phyloP scores from a whole-genome alignment of 2,329 filamentous ascomycete genomes.

The Pestalotiopsis sp. region DNA sequence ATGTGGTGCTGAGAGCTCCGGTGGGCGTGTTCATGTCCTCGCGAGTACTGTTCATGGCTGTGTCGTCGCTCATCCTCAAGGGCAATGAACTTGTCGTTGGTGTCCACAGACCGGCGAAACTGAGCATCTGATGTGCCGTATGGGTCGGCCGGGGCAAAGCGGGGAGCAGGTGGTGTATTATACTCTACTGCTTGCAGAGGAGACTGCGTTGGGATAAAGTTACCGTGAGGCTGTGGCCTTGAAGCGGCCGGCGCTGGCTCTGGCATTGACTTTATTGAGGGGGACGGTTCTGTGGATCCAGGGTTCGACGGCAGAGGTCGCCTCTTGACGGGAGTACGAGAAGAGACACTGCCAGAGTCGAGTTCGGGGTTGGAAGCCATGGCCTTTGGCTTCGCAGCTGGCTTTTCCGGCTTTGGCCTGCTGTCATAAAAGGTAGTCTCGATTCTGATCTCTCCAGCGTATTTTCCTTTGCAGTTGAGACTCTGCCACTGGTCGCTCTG shows the following conservation, averaged over 20 bases:
- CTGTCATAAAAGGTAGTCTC: slow-evolving; percentile 97
- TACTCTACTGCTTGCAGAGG: slow-evolving; percentile 58
- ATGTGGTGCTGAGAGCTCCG: slow-evolving; percentile 23
- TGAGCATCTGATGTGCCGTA: slow-evolving; percentile 36
- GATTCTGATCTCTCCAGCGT: slow-evolving; percentile 90
- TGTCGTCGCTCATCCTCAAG: slow-evolving; percentile 35
- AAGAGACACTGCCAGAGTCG: slow-evolving; percentile 27
- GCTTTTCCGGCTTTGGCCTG: slow-evolving; percentile 78
- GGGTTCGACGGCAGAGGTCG: slow-evolving; percentile 84
- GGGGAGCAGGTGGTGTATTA: slow-evolving; percentile 39
- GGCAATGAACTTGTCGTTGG: slow-evolving; percentile 25
- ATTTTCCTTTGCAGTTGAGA: slow-evolving; percentile 87
- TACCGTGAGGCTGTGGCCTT: slow-evolving; percentile 47
- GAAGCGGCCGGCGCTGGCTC: slow-evolving; percentile 51
- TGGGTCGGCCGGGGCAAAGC: slow-evolving; percentile 38
- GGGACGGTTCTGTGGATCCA: slow-evolving; percentile 55
- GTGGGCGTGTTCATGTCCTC: slow-evolving; percentile 27
- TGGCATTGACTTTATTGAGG: slow-evolving; percentile 35
- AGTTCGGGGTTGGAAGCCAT: slow-evolving; percentile 35
- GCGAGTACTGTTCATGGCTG: slow-evolving; percentile 34
- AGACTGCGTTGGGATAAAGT: slow-evolving; percentile 53
- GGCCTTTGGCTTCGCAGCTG: slow-evolving; percentile 56
- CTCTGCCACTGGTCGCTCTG: slow-evolving; percentile 92
- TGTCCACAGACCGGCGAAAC: slow-evolving; percentile 25
- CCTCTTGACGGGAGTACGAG: slow-evolving; percentile 71